phyloP scores from a whole-genome alignment of 805 yeast genomes.

The Candida multigemmis region DNA sequence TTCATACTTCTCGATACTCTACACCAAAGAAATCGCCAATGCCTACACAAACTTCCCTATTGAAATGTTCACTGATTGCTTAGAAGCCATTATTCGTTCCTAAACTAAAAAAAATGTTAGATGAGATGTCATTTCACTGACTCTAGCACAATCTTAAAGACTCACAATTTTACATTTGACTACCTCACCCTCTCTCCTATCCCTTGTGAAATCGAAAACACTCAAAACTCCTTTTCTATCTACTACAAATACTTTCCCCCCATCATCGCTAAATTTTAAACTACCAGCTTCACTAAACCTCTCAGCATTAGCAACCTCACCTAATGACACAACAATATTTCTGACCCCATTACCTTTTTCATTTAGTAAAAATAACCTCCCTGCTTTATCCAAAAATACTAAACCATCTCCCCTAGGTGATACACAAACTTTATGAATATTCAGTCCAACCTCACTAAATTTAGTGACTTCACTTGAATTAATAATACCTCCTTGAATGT shows the following conservation, averaged over 20 bases:
- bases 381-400: slow-evolving; percentile 73
- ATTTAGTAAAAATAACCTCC: slow-evolving; percentile 49
- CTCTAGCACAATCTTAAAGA: too few relatives aligned
- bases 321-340: slow-evolving; percentile 56
- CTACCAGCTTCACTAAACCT: slow-evolving; percentile 73
- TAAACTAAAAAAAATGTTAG: too few relatives aligned
- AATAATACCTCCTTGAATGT: slow-evolving; percentile 39
- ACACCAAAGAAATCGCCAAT: too few relatives aligned
- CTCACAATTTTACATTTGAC: slow-evolving; percentile 56
- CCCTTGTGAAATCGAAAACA: slow-evolving; percentile 84
- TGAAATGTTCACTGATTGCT: too few relatives aligned
- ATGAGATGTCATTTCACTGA: too few relatives aligned
- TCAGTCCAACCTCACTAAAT: slow-evolving; percentile 73
- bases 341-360: slow-evolving; percentile 9
- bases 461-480: slow-evolving; percentile 42
- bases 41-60: too few relatives aligned
- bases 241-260: slow-evolving; percentile 65
- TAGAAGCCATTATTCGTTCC: too few relatives aligned
- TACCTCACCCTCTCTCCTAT: slow-evolving; percentile 56
- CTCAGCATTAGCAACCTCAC: slow-evolving; percentile 71
- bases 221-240: slow-evolving; percentile 78
- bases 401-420: slow-evolving; percentile 85
- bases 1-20: too few relatives aligned
- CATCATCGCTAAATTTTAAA: slow-evolving; percentile 66
- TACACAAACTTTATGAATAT: slow-evolving; percentile 62